Conservation (phyloP, 176 grass and related monocot species). For the Urochloa ruziziensis region DNA sequence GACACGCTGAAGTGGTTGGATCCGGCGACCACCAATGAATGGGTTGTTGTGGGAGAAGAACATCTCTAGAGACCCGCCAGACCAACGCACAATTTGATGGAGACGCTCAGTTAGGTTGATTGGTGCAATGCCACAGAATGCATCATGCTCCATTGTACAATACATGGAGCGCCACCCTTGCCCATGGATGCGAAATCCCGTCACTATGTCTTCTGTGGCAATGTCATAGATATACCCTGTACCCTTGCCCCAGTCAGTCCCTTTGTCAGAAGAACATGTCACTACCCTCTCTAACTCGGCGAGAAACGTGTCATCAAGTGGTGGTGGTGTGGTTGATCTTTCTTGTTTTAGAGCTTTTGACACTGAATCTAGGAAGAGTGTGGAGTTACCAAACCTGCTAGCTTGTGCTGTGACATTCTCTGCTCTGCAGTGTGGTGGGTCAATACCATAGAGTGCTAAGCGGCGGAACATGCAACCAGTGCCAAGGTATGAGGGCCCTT, state of each 20-base stretch:
- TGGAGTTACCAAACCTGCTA: slow-evolving; percentile 20
- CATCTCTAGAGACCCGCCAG: slow-evolving; percentile 42
- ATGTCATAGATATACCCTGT: slow-evolving; percentile 39
- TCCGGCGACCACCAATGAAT: background rate
- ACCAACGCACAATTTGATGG: slow-evolving; percentile 39
- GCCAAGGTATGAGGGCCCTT: slow-evolving; percentile 36
- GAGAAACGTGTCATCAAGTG: background rate
- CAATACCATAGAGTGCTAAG: slow-evolving; percentile 39
- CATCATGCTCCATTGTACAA: slow-evolving; percentile 32
- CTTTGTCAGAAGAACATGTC: slow-evolving; percentile 17
- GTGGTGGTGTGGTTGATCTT: background rate
- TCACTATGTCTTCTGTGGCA: slow-evolving; percentile 41
- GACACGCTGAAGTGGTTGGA: slow-evolving; percentile 4
- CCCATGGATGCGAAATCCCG: slow-evolving; percentile 31
- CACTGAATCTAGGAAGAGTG: slow-evolving; percentile 20
- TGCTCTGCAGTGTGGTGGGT: slow-evolving; percentile 13
- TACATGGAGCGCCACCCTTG: slow-evolving; percentile 37
- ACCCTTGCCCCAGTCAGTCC: slow-evolving; percentile 26
- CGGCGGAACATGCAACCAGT: slow-evolving; percentile 40
- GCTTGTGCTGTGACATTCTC: background rate
- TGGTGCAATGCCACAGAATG: slow-evolving; percentile 29
- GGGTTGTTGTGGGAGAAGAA: slow-evolving; percentile 43
- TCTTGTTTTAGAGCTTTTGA: slow-evolving; percentile 19
- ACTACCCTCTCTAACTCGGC: slow-evolving; percentile 18
- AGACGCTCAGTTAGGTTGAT: slow-evolving; percentile 40